Evolutionary conservation across 2,329 filamentous ascomycete species (phyloP).

Genomic region (Fusarium miscanthi): DNA sequence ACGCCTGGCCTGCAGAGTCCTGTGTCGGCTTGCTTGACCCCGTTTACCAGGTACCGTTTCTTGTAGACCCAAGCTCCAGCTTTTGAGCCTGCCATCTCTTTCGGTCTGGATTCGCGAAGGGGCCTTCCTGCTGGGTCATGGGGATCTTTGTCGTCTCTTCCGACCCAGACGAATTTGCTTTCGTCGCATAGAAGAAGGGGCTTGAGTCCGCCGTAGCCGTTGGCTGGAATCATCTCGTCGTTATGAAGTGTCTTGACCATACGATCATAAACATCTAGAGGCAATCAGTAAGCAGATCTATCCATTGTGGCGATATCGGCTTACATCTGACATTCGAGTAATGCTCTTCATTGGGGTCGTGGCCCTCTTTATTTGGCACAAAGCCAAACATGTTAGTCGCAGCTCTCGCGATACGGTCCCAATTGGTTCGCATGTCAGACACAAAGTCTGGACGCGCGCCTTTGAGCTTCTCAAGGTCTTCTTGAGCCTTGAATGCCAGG

Average conservation of each 20-base stretch:
- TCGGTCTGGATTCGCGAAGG: not conserved
- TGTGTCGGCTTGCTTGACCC: not conserved
- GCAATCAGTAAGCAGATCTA: not conserved
- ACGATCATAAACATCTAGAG: not conserved
- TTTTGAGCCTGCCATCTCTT: not conserved
- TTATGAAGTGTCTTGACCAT: conserved; percentile 4
- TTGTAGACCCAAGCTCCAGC: conserved; percentile 4
- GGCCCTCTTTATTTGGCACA: not conserved
- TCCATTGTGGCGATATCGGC: accelerated
- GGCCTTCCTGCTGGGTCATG: not conserved
- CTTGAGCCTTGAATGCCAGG: not conserved
- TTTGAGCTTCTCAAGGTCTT: not conserved
- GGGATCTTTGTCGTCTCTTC: not conserved
- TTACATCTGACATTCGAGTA: not conserved
- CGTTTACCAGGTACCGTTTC: not conserved
- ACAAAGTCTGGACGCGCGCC: not conserved
- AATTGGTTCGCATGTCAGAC: not conserved
- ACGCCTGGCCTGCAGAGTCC: not conserved
- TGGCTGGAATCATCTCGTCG: not conserved
- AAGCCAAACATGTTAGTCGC: conserved; percentile 1
- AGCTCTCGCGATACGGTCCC: not conserved
- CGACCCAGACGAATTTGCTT: conserved; percentile 1
- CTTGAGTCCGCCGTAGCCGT: not conserved
- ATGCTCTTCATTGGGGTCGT: not conserved
- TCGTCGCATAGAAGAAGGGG: not conserved